These are phyloP conservation scores for Tarenaya hassleriana DNA, from an alignment of 345 rosid species.

Conservation along the genomic window DNA sequence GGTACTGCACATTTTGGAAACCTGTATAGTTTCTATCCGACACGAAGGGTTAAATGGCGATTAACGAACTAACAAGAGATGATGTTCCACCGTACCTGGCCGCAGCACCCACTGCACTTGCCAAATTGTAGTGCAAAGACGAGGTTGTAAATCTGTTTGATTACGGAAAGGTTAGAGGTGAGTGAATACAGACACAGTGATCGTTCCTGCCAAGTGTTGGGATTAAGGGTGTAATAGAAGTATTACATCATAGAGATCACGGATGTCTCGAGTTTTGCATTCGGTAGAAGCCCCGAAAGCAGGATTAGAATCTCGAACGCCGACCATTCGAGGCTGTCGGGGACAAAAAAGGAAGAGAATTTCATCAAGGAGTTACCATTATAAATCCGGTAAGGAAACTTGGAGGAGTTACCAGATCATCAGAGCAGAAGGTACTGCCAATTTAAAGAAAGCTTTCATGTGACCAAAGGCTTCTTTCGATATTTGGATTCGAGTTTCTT, in stretches of 20 bases:
- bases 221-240: not conserved
- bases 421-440: slow-evolving; percentile 20
- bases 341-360: too few species aligned
- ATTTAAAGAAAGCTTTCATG: slow-evolving; percentile 9
- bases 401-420: slow-evolving; percentile 3
- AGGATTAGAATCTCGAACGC: slow-evolving; percentile 45
- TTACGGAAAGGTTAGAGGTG: not conserved
- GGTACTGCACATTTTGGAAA: slow-evolving; percentile 13
- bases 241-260: slow-evolving; percentile 41
- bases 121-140: slow-evolving; percentile 18
- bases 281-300: slow-evolving; percentile 44
- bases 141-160: not conserved
- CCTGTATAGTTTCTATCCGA: not conserved
- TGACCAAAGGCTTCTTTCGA: slow-evolving; percentile 11
- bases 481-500: not conserved
- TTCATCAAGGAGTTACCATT: not conserved
- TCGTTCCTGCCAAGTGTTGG: too few species aligned
- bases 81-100: slow-evolving; percentile 11
- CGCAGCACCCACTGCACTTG: slow-evolving; percentile 11
- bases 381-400: not conserved
- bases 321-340: slow-evolving; percentile 43
- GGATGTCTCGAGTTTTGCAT: slow-evolving; percentile 45
- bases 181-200: too few species aligned
- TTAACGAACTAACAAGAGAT: not conserved
- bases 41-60: not conserved